Percentiles rank a stretch among this genome's conserved stretches.
These are phyloP conservation scores for baker's yeast (Saccharomyces cerevisiae) DNA, from an alignment of 805 yeast species.

Conservation along the genomic window DNA sequence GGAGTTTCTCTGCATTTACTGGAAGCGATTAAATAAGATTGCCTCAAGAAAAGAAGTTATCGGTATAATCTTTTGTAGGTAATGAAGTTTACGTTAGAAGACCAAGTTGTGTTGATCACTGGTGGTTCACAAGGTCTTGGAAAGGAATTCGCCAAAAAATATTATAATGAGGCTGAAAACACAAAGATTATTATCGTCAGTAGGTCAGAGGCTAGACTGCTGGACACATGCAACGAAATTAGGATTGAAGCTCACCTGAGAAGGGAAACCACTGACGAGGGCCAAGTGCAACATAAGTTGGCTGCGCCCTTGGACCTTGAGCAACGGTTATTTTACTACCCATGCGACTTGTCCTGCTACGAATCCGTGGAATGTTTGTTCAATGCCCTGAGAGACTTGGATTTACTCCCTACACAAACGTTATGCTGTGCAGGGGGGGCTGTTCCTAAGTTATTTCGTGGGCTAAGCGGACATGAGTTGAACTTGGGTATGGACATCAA, in stretches of 20 bases:
- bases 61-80: background rate
- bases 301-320: background rate
- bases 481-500: conserved; percentile 56
- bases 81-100: conserved; percentile 31
- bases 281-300: background rate
- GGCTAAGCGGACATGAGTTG: conserved; percentile 51
- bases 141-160: conserved; percentile 56
- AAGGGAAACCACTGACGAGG: conserved; percentile 1
- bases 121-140: conserved; percentile 97
- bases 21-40: background rate
- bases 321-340: conserved; percentile 36
- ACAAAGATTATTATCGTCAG: conserved; percentile 72
- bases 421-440: conserved; percentile 87
- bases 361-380: conserved; percentile 35
- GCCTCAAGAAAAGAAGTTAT: background rate
- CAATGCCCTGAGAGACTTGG: conserved; percentile 19
- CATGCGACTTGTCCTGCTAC: conserved; percentile 61
- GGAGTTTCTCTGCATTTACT: background rate
- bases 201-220: conserved; percentile 56
- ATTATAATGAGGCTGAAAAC: conserved; percentile 37
- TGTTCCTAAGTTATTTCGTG: conserved; percentile 67
- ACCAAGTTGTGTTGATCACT: conserved; percentile 60
- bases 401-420: conserved; percentile 55
- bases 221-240: conserved; percentile 41
- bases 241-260: conserved; percentile 3